A percentile compares a stretch with the other conserved stretches of the same genome.
Evolutionary conservation across 345 rosid genomes (phyloP).

Genomic region (Citrus unshiu): DNA sequence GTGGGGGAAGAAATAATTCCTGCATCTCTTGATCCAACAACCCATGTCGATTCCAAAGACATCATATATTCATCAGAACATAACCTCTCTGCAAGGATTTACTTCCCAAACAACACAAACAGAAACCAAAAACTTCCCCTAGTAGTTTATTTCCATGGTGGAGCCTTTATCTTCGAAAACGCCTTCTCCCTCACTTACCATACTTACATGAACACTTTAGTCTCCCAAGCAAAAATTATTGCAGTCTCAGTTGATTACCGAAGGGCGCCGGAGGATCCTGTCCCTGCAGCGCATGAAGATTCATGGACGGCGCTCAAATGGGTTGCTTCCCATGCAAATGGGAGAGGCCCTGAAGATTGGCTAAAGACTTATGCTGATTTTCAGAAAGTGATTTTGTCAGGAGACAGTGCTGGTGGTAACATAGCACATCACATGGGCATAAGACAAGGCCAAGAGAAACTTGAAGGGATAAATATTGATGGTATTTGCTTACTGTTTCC

Average conservation of each 20-base stretch:
- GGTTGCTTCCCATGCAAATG: constrained; percentile 25
- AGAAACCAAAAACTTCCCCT: constrained; percentile 34
- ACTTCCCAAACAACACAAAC: constrained; percentile 24
- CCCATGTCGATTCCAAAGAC: constrained; percentile 51
- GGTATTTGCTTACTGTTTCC: constrained; percentile 20
- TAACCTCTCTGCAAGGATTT: constrained; percentile 33
- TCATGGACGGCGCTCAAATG: constrained; percentile 38
- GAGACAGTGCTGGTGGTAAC: constrained; percentile 43
- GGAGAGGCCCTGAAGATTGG: constrained; percentile 36
- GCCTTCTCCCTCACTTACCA: constrained; percentile 27
- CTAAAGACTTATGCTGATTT: constrained; percentile 24
- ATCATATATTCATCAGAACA: constrained; percentile 14
- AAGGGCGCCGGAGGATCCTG: constrained; percentile 31
- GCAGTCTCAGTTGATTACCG: constrained; percentile 34
- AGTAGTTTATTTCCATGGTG: constrained; percentile 39
- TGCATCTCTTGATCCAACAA: constrained; percentile 36
- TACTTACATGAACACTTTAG: constrained; percentile 22
- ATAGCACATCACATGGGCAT: constrained; percentile 34
- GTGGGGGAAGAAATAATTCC: constrained; percentile 23
- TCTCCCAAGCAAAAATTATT: constrained; percentile 16
- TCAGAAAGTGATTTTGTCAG: constrained; percentile 25
- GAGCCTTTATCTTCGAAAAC: constrained; percentile 23
- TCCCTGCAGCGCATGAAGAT: constrained; percentile 31
- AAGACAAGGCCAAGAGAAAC: constrained; percentile 11
- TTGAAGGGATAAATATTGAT: constrained; percentile 7